A percentile compares a stretch with the other conserved stretches of the same genome.
Evolutionary conservation across 164 flowering plant species (phyloP).

Genomic region (Magnolia sinica): DNA sequence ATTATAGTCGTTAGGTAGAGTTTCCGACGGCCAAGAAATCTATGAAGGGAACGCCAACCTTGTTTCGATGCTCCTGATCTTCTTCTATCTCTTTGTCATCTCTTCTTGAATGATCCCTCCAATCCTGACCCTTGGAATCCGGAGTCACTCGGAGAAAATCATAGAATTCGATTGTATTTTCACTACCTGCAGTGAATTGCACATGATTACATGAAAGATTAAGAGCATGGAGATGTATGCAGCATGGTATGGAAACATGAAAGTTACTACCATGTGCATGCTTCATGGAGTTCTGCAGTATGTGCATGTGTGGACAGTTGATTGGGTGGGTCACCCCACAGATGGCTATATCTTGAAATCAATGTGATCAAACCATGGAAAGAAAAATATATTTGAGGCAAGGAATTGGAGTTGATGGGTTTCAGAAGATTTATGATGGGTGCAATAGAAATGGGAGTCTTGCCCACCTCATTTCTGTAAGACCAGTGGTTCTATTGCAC

Average conservation of each 20-base stretch:
- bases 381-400: too few species aligned
- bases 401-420: too few species aligned
- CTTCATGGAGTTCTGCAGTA: too few species aligned
- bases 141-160: slow-evolving; percentile 65
- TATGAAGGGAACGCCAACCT: slow-evolving; percentile 36
- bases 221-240: not conserved
- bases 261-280: too few species aligned
- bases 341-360: too few species aligned
- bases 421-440: too few species aligned
- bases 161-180: slow-evolving; percentile 43
- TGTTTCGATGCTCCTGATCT: slow-evolving; percentile 8
- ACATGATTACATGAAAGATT: not conserved
- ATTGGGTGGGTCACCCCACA: too few species aligned
- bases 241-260: not conserved
- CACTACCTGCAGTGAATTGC: slow-evolving; percentile 30
- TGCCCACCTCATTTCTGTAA: too few species aligned
- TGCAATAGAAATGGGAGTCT: too few species aligned
- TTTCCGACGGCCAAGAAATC: slow-evolving; percentile 54
- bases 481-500: too few species aligned
- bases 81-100: slow-evolving; percentile 53
- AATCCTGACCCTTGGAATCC: slow-evolving; percentile 49
- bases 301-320: too few species aligned
- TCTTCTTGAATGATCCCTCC: slow-evolving; percentile 40
- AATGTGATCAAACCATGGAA: too few species aligned
- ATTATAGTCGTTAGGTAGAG: slow-evolving; percentile 5